phyloP scores from a whole-genome alignment of 768 basidiomycete species.

The Boletus sp. region DNA sequence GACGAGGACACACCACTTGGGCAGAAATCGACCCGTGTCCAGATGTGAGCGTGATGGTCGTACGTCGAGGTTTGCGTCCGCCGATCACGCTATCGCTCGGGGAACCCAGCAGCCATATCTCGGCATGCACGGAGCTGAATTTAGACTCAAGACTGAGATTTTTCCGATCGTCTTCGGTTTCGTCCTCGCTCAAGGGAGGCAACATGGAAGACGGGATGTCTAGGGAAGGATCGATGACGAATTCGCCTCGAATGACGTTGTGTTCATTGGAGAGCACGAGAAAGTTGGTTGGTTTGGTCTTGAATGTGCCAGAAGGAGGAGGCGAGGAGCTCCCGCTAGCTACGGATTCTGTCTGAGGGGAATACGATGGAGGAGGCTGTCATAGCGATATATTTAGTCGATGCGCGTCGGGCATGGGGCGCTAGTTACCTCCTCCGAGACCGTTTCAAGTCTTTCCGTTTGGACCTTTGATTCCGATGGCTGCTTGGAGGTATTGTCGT shows the following conservation, averaged over 20 bases:
- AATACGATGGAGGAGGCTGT: slow-evolving; percentile 29
- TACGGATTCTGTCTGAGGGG: neutral
- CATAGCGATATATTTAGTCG: neutral
- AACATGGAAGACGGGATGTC: slow-evolving; percentile 39
- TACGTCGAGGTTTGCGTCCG: slow-evolving; percentile 11
- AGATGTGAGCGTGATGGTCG: slow-evolving; percentile 22
- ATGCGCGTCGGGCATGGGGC: too few species aligned
- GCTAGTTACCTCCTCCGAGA: slow-evolving; percentile 7
- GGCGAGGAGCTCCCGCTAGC: neutral
- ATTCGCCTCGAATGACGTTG: slow-evolving; percentile 27
- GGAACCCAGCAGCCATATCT: slow-evolving; percentile 35
- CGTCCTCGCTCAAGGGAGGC: slow-evolving; percentile 35
- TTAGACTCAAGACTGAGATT: slow-evolving; percentile 37
- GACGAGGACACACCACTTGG: slow-evolving; percentile 24
- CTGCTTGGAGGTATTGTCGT: neutral
- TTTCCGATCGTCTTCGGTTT: slow-evolving; percentile 39
- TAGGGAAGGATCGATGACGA: slow-evolving; percentile 44
- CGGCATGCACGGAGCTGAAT: slow-evolving; percentile 37
- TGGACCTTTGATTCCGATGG: neutral
- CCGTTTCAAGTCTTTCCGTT: neutral
- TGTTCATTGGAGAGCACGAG: slow-evolving; percentile 12
- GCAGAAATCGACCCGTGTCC: slow-evolving; percentile 14
- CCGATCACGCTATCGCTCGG: neutral
- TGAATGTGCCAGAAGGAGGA: slow-evolving; percentile 10
- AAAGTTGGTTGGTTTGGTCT: slow-evolving; percentile 29